Conservation (phyloP, 192 early-diverging fungal species). For the Powellomyces hirtus region DNA sequence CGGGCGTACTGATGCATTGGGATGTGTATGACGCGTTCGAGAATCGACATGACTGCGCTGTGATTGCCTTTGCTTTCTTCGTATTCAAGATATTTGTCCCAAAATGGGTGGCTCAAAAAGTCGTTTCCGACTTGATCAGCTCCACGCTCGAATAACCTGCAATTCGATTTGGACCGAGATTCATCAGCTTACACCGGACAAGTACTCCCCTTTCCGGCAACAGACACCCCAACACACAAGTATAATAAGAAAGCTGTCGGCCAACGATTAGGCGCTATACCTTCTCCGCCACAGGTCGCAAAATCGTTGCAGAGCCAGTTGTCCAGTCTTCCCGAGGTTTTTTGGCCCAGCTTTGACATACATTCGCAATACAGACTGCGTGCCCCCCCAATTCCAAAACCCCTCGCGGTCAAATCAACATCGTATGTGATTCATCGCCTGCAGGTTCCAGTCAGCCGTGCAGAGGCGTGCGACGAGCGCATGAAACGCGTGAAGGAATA, state of each 20-base stretch:
- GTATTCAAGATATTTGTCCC: slow-evolving; percentile 45
- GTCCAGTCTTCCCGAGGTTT: too few relatives aligned
- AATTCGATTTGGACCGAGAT: not conserved
- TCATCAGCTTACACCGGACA: not conserved
- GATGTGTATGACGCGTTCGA: slow-evolving; percentile 66
- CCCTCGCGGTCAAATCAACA: too few relatives aligned
- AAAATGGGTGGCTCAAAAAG: slow-evolving; percentile 64
- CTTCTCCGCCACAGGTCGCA: too few relatives aligned
- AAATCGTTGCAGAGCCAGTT: too few relatives aligned
- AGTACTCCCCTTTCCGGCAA: not conserved
- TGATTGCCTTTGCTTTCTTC: slow-evolving; percentile 42
- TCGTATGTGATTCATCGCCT: too few relatives aligned
- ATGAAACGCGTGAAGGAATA: not conserved
- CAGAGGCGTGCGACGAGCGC: not conserved
- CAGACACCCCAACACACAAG: too few relatives aligned
- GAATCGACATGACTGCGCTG: slow-evolving; percentile 45
- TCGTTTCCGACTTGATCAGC: slow-evolving; percentile 62
- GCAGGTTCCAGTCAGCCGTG: slow-evolving; percentile 7
- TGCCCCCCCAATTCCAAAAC: too few relatives aligned
- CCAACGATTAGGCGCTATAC: too few relatives aligned
- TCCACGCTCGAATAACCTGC: slow-evolving; percentile 69
- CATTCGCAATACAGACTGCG: too few relatives aligned
- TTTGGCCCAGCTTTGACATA: too few relatives aligned
- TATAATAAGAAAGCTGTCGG: too few relatives aligned
- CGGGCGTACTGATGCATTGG: slow-evolving; percentile 72